phyloP scores from a whole-genome alignment of 2,329 filamentous ascomycete species.

The Paracorniculantispora psalliotae region DNA sequence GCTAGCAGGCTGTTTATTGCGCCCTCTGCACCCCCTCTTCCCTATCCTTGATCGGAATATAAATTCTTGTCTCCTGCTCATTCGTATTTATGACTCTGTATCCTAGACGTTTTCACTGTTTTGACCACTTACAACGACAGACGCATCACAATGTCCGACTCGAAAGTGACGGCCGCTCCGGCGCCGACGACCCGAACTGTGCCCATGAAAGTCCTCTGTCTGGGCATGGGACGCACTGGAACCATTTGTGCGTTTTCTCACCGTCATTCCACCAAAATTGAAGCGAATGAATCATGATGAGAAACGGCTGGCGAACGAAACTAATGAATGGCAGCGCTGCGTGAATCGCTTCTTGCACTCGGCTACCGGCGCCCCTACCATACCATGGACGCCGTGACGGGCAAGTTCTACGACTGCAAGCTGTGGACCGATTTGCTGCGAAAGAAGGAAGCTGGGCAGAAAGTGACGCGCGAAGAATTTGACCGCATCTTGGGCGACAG shows the following conservation, averaged over 20 bases:
- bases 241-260: background rate
- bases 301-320: background rate
- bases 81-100: too few relatives aligned
- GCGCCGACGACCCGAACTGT: slow-evolving; percentile 5
- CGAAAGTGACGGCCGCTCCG: background rate
- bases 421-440: slow-evolving; percentile 7
- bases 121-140: background rate
- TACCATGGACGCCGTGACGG: background rate
- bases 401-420: background rate
- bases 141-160: background rate
- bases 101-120: too few relatives aligned
- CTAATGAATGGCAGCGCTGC: background rate
- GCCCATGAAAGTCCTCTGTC: slow-evolving; percentile 12
- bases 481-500: background rate
- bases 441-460: background rate
- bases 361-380: slow-evolving; percentile 8
- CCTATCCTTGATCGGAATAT: too few relatives aligned
- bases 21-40: too few relatives aligned
- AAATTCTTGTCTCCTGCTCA: too few relatives aligned
- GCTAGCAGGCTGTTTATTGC: too few relatives aligned
- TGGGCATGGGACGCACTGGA: slow-evolving; percentile 7
- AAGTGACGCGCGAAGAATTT: background rate
- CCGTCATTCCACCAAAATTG: background rate
- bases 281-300: too few relatives aligned
- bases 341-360: slow-evolving; percentile 2